Percentiles rank a stretch among this genome's conserved stretches.
These are phyloP conservation scores for Cicer chorassanicum DNA, from an alignment of 306 rosid species.

Conservation along the genomic window DNA sequence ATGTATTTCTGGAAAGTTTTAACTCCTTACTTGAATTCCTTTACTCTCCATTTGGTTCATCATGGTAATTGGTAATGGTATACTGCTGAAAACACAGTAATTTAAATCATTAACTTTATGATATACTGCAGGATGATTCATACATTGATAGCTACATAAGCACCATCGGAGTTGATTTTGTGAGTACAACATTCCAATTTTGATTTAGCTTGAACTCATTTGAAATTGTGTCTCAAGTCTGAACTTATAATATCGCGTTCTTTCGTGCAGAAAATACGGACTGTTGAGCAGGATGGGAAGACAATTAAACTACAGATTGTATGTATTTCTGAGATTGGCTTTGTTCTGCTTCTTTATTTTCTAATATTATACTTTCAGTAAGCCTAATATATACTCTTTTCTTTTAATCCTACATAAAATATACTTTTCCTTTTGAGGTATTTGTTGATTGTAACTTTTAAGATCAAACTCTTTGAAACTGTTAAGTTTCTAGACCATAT, in stretches of 20 bases:
- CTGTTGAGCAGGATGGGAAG: slow-evolving; percentile 68
- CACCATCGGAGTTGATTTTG: slow-evolving; percentile 99
- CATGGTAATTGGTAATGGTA: slow-evolving; percentile 38
- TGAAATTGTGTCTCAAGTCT: slow-evolving; percentile 14
- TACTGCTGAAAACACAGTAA: slow-evolving; percentile 29
- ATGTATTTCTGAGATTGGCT: slow-evolving; percentile 45
- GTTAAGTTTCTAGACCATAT: slow-evolving; percentile 19
- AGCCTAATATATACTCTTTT: slow-evolving; percentile 15
- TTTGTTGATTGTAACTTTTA: slow-evolving; percentile 2
- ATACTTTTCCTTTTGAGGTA: slow-evolving; percentile 7
- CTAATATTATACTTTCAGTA: slow-evolving; percentile 18
- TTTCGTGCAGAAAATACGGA: slow-evolving; percentile 59
- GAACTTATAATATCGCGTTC: slow-evolving; percentile 33
- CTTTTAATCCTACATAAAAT: slow-evolving; percentile 9
- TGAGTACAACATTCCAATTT: slow-evolving; percentile 54
- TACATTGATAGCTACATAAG: slow-evolving; percentile 98
- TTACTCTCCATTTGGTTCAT: slow-evolving; percentile 29
- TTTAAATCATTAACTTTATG: slow-evolving; percentile 28
- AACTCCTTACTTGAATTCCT: neutral
- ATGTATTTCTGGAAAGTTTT: neutral
- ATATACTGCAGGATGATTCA: slow-evolving; percentile 79
- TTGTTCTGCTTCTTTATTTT: slow-evolving; percentile 28
- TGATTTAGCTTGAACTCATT: slow-evolving; percentile 43
- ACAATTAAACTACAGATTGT: slow-evolving; percentile 68
- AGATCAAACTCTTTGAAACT: slow-evolving; percentile 11